Conservation (phyloP, 495 filamentous ascomycete genomes). For the Xylaria curta region DNA sequence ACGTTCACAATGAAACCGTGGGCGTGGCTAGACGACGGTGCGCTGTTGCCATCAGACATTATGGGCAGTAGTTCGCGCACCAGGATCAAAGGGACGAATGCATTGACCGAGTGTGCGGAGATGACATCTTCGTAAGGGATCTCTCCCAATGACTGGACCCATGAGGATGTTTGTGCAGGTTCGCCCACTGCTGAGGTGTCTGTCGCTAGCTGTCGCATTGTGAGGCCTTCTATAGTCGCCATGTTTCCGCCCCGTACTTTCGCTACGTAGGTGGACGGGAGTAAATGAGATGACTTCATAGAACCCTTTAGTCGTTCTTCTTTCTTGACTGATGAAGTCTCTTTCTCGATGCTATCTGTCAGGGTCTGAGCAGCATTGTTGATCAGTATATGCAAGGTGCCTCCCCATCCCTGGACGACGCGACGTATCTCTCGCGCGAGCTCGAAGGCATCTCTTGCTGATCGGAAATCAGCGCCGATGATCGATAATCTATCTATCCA, state of each 20-base stretch:
- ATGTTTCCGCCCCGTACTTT: slow-evolving; percentile 9
- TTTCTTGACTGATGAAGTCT: slow-evolving; percentile 42
- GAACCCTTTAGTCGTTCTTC: slow-evolving; percentile 33
- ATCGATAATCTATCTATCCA: slow-evolving; percentile 48
- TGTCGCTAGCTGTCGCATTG: neutral
- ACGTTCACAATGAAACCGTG: slow-evolving; percentile 54
- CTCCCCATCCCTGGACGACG: slow-evolving; percentile 36
- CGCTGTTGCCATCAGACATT: slow-evolving; percentile 37
- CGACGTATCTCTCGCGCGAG: slow-evolving; percentile 35
- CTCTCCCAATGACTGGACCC: slow-evolving; percentile 51
- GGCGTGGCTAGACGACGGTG: slow-evolving; percentile 12
- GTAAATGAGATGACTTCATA: neutral
- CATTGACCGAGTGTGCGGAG: slow-evolving; percentile 53
- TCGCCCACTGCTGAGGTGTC: neutral
- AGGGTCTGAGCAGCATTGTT: slow-evolving; percentile 60
- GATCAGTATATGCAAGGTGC: slow-evolving; percentile 50
- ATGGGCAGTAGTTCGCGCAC: slow-evolving; percentile 53
- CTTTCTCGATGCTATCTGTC: slow-evolving; percentile 51
- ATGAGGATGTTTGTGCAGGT: slow-evolving; percentile 39
- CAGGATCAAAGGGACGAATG: slow-evolving; percentile 56
- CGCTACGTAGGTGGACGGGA: neutral
- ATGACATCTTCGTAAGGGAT: slow-evolving; percentile 60
- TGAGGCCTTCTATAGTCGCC: neutral
- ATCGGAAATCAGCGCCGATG: slow-evolving; percentile 55
- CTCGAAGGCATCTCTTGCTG: slow-evolving; percentile 52